A percentile compares a stretch with the other conserved stretches of the same genome.
Evolutionary conservation across 352 stramenopile species (phyloP).

Genomic region (Phytopythium oedochilum): DNA sequence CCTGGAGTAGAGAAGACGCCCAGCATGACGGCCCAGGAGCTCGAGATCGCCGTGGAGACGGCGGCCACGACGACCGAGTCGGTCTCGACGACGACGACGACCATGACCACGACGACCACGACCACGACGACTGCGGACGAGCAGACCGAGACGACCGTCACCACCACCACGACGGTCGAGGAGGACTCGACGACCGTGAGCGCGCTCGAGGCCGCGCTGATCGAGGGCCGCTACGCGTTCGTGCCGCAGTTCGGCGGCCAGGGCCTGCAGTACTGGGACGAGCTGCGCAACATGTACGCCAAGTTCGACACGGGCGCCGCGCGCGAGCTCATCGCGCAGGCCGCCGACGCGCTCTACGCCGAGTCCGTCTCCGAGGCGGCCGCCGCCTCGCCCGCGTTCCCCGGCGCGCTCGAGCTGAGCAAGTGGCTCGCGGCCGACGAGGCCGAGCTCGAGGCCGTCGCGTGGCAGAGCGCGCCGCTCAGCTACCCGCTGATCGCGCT

Average conservation of each 20-base stretch:
- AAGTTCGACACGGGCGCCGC: constrained; percentile 20
- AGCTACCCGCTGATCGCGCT: constrained; percentile 80
- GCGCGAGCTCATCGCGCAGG: constrained; percentile 39
- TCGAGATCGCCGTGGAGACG: constrained; percentile 17
- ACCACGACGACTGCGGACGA: constrained; percentile 11
- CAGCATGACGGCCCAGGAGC: constrained; percentile 4
- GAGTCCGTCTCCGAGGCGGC: constrained; percentile 42
- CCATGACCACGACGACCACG: constrained; percentile 10
- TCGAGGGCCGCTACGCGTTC: constrained; percentile 18
- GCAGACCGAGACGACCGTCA: constrained; percentile 22
- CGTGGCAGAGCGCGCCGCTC: constrained; percentile 45
- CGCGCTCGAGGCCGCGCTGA: constrained; percentile 19
- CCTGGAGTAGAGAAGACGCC: constrained; percentile 6
- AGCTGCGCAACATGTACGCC: constrained; percentile 47
- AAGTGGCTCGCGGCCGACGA: constrained; percentile 38
- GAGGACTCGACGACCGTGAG: constrained; percentile 1
- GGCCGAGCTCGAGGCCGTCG: constrained; percentile 2
- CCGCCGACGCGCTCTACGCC: constrained; percentile 35
- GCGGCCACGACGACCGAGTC: constrained; percentile 19
- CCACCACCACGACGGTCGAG: constrained; percentile 4
- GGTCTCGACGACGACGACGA: constrained; percentile 10
- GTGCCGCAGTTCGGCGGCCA: constrained; percentile 73
- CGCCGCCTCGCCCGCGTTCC: constrained; percentile 40
- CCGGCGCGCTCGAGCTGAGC: constrained; percentile 41
- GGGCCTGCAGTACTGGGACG: constrained; percentile 56